Evolutionary conservation across 1,284 basidiomycete genomes (phyloP), one percentile per base, ranked within the genome.

Genomic region (Ceratobasidium papillatum): DNA sequence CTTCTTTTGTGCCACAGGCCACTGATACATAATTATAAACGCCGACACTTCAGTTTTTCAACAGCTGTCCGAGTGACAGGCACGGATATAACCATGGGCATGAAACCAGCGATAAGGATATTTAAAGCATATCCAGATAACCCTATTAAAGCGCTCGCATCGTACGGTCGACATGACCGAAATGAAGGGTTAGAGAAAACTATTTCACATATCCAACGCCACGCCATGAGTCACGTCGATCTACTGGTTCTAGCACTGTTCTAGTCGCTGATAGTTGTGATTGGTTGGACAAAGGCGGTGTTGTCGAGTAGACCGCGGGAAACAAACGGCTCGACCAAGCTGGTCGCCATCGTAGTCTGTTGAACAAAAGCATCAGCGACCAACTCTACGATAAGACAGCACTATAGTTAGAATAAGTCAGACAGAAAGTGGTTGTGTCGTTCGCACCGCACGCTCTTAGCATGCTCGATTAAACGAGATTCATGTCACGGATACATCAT

Each of bases 381-480:
- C 45, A 47, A 47, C 45, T 41, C 38, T 5, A 41, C 38, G 38
- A 41, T n/a, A n/a, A n/a, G n/a, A 14, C 38, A 41, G 38, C 7
- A 41, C 7, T 41, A 41, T 41, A 41, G 14, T 41, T n/a, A 59
- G 22, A 36, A 12, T 19, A 51, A 64, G 32, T 72, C 68, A 72
- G 68, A 59, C 68, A 72, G 68, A 72, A 72, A 72, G 68, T 72
- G 68, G 68, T 72, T 62, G 36, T 61, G 11, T 56, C 14, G 56
- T 72, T 72, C 68, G 45, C 68, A 72, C 38, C 30, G 68, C 56
- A 72, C 43, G 45, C 52, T 32, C 12, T 30, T 30, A 14, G 56
- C 51, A 56, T 54, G 49, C 68, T 72, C 68, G 68, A 72, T 72
- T 72, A 72, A 72, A 72, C 68, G 68, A 72, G 68, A 72, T 72